Percentiles rank a stretch among this genome's conserved stretches.
These are phyloP conservation scores for Lactarius evosmus DNA, from an alignment of 768 basidiomycete genomes.

Conservation along the genomic window DNA sequence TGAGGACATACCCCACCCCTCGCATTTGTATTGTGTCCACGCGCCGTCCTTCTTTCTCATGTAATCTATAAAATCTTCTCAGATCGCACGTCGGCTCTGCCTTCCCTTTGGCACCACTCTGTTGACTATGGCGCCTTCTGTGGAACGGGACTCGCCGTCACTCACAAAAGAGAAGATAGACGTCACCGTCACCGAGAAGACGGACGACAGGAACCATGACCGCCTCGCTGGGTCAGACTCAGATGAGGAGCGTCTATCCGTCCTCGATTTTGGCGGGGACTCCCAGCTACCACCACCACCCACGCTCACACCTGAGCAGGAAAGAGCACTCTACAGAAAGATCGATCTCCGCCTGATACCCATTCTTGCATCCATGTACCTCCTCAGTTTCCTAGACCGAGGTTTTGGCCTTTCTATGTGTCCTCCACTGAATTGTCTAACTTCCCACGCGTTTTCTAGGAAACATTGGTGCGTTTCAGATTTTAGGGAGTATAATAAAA, in stretches of 20 bases:
- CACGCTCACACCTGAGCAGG: constrained; percentile 44
- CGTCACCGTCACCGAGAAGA: not conserved
- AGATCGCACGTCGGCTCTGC: not conserved
- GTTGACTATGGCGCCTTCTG: not conserved
- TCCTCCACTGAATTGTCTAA: not conserved
- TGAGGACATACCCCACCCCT: too few species aligned
- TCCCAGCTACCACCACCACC: constrained; percentile 20
- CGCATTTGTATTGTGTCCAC: too few species aligned
- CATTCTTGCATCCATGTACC: constrained; percentile 35
- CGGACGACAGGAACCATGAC: not conserved
- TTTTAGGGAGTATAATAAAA: not conserved
- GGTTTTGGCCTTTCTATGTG: constrained; percentile 25
- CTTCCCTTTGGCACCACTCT: not conserved
- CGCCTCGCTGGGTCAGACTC: not conserved
- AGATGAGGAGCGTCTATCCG: constrained; percentile 7
- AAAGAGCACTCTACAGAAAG: constrained; percentile 39
- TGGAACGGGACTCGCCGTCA: not conserved
- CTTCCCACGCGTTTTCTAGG: constrained; percentile 37
- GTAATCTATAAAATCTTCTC: not conserved
- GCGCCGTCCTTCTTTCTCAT: not conserved
- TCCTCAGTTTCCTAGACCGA: constrained; percentile 34
- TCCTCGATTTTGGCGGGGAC: constrained; percentile 21
- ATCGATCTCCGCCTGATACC: constrained; percentile 35
- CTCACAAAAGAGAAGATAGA: not conserved
- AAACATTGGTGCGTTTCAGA: constrained; percentile 48